Evolutionary conservation across 2,329 filamentous ascomycete species (phyloP), one percentile per base, ranked within the genome.

Genomic region (Fusarium napiforme): DNA sequence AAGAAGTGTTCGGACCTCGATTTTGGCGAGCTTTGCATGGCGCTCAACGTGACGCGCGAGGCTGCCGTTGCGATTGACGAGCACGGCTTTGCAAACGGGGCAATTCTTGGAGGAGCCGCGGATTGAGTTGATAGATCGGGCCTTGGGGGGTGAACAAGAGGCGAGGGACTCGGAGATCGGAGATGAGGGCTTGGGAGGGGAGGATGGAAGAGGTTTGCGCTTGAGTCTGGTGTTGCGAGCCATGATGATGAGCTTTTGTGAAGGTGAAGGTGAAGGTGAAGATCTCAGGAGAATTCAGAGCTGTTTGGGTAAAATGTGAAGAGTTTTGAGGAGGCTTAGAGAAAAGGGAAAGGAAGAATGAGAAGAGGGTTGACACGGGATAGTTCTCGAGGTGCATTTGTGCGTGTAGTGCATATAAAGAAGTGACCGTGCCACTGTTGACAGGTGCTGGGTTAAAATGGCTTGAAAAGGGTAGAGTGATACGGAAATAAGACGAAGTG

Each of bases 21-120:
- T 26, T 9, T 59, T 36, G 6, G 58, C 37, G 4, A 73, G 55
- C 19, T 63, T 74, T 3, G 62, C 40, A 15, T 73, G 71, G 53
- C 71, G 47, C 5, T 60, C 39, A 0, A 64, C 12, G 49, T 74
- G 71, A 37, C 71, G 58, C 21, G 57, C 26, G 4, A 74, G 30
- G 0, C 19, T 36, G 15, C 46, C 56, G 11, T 52, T 50, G 42
- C 53, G 67, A 8, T 55, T 58, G 37, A 68, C 28, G 14, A 74
- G 63, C 1, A 34, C 32, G 10, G 46, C 55, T 9, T 68, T 61
- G 39, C 71, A 73, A 5, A 50, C 18, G 10, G 55, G 71, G 11
- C 71, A 73, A 5, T 26, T 52, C 7, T 52, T 60, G 3, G 26
- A 50, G 10, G 39, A 57, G 7, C 21, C 21, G 1, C 32, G 5